Base-by-base conservation (phyloP, 192 early-diverging fungal species). In the Ramicandelaber brevisporus region DNA sequence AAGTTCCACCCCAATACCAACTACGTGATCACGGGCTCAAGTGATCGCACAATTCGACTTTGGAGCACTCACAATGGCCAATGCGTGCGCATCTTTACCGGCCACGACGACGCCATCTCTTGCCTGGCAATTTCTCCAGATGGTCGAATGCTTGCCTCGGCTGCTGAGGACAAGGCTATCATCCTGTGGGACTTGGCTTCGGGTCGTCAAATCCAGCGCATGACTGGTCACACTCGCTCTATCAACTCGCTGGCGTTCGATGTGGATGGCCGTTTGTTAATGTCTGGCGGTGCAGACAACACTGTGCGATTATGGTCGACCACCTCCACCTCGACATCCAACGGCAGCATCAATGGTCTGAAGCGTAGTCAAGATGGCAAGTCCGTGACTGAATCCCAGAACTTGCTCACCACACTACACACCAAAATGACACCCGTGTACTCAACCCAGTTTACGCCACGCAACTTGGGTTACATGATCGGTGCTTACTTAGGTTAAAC, bases 1-100 rank as follows among this genome's bases (percentile, higher is more conserved):
- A 69, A 68, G 40, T 99, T 99, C 42, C 93, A 99, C 44, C 93
- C 87, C 5, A 96, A 95, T 46, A 70, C 74, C 31, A 86, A 84
- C 32, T 97, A 97, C 41, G 34, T 97, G 5, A 63, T 82, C 8
- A 93, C 92, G 6, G 92, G 86, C 3, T 88, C 80, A 1, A 68
- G 66, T 39, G 92, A 97, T 52, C 62, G 67, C 27, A 78, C 85
- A 5, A 64, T 66, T 17, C 65, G 92, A 14, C 47, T 97, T 30
- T 97, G 88, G 88, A 81, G 88, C 52, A 59, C 93, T 29, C 86
- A 92, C 50, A 57, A 63, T 30, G 93, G 93, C 19, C 55, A 55
- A 17, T 78, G 76, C 34, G 81, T 93, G 17, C 70, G 93, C 19
- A 62, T 96, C 8, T 78, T 99, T 42, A 73, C 77, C 0, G 76